Percentiles rank a stretch among this genome's conserved stretches.
These are phyloP conservation scores for Coniella vitis DNA, from an alignment of 2,329 filamentous ascomycete genomes.

Conservation along the genomic window DNA sequence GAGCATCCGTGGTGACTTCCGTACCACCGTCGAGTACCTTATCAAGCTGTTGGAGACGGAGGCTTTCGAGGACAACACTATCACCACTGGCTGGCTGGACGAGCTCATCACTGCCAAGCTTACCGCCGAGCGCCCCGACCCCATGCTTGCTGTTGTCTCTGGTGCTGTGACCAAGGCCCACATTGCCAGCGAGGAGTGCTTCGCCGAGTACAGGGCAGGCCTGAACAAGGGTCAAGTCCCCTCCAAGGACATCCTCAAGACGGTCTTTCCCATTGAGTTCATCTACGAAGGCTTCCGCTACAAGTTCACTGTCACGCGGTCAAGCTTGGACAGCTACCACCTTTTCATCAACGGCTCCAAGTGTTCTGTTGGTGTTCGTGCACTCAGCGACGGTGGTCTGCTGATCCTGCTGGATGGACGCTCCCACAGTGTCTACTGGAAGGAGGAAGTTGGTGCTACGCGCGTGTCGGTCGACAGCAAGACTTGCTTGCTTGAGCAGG, in stretches of 20 bases:
- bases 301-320: conserved; percentile 95
- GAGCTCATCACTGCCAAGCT: conserved; percentile 97
- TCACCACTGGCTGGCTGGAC: conserved; percentile 97
- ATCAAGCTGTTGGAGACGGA: conserved; percentile 98
- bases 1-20: conserved; percentile 98
- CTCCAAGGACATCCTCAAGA: conserved; percentile 93
- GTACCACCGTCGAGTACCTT: conserved; percentile 96
- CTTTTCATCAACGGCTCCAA: conserved; percentile 99
- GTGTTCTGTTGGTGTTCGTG: conserved; percentile 85
- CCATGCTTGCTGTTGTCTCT: conserved; percentile 88
- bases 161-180: conserved; percentile 94
- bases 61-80: conserved; percentile 97
- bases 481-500: conserved; percentile 94
- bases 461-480: conserved; percentile 96
- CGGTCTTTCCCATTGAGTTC: conserved; percentile 95
- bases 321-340: conserved; percentile 89
- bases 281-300: conserved; percentile 96
- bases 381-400: conserved; percentile 88
- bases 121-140: conserved; percentile 90
- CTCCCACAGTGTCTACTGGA: conserved; percentile 99
- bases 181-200: conserved; percentile 83
- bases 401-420: conserved; percentile 84
- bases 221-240: conserved; percentile 97
- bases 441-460: conserved; percentile 94
- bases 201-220: conserved; percentile 78